phyloP scores from a whole-genome alignment of 495 filamentous ascomycete genomes.

The Hyaloscypha hepaticicola region DNA sequence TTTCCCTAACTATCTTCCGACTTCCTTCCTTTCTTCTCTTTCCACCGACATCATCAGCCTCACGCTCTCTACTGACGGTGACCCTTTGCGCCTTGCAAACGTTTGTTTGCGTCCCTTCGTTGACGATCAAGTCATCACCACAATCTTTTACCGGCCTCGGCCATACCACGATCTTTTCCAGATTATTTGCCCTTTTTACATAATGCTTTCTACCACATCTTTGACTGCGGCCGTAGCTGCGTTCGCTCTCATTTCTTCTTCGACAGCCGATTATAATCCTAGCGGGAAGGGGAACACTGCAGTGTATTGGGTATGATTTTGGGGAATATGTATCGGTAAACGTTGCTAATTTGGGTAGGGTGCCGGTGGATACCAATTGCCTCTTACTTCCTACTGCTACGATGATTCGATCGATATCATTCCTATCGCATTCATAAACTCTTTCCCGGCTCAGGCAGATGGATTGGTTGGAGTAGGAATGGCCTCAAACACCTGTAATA shows the following conservation, averaged over 20 bases:
- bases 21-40: constrained; percentile 16
- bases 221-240: constrained; percentile 27
- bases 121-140: constrained; percentile 31
- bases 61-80: constrained; percentile 18
- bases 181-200: constrained; percentile 11
- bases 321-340: background rate
- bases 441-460: constrained; percentile 56
- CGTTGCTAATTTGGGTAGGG: constrained; percentile 35
- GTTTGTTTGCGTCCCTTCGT: constrained; percentile 38
- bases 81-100: constrained; percentile 31
- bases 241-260: constrained; percentile 24
- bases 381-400: constrained; percentile 57
- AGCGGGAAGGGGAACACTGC: constrained; percentile 44
- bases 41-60: constrained; percentile 24
- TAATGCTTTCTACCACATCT: constrained; percentile 32
- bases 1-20: constrained; percentile 6
- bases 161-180: constrained; percentile 28
- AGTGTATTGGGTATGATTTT: constrained; percentile 49
- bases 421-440: constrained; percentile 62
- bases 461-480: constrained; percentile 49
- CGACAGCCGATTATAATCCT: constrained; percentile 22
- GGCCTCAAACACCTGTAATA: background rate
- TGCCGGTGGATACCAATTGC: constrained; percentile 43
- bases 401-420: constrained; percentile 64
- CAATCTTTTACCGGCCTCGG: constrained; percentile 33